Evolutionary conservation across 179 eudicot species (phyloP), one percentile per base, ranked within the genome.

Genomic region (Patellifolia procumbens): DNA sequence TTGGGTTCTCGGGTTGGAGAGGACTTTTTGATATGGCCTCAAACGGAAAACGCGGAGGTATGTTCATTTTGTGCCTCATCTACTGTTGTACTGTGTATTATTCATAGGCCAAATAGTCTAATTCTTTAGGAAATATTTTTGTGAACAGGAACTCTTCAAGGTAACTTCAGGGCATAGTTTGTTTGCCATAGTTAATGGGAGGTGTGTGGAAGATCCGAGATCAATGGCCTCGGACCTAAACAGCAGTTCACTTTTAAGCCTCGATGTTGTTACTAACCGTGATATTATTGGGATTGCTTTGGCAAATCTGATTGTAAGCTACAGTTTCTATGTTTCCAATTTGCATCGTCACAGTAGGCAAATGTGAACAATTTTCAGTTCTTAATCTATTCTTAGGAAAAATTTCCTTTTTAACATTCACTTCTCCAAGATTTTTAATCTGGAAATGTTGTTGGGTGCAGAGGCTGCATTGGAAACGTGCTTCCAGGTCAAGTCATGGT

Each of bases 11-110:
- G 92, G 75, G 97, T 94, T 77, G 98, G 97, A 76, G 97, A 92
- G 82, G 97, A 94, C 68, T 94, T 92, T 83, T 82, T 94, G 81
- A 94, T 94, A 85, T 94, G 98, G 98, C 98, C 98, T 76, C 91
- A 83, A 77, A 89, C 91, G 1, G 91, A 85, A 75, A 90, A 87
- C 78, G 92, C 94, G 26, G 94, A 89, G 96, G 98, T 93, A 61
- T 69, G 77, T 77, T 56, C 34, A 73, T 67, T 11, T 55, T 72
- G 20, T 42, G 39, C 61, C 2, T 51, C 12, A 42, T 53, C 46
- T 74, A 74, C 53, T 46, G 2, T 35, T 78, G 24, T 51, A 39
- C 35, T 67, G 46, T 72, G 49, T 34, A 61, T 28, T 49, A 34
- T 60, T 3, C 37, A 56, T 32, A 73, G 34, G 67, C 32, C 78